Percentiles rank a stretch among this genome's conserved stretches.
Evolutionary conservation across 2,329 filamentous ascomycete species (phyloP).

Genomic region (Monosporascus sp.): DNA sequence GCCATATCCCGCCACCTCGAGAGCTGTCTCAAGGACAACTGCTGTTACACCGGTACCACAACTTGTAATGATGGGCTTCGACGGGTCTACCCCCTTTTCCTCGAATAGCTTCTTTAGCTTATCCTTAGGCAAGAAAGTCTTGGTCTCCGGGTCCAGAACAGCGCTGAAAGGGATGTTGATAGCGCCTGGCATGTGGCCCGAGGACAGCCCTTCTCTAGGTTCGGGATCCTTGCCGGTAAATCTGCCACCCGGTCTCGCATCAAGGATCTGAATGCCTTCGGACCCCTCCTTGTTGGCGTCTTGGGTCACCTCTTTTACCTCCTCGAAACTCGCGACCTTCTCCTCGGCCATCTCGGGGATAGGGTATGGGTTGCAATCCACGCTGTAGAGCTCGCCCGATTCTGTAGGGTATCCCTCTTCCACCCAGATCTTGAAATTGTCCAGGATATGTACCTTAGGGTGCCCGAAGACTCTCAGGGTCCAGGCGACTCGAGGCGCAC

Average conservation of each 20-base stretch:
- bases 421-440: constrained; percentile 95
- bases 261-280: constrained; percentile 80
- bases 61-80: constrained; percentile 75
- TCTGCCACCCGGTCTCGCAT: constrained; percentile 74
- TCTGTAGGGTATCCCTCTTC: constrained; percentile 77
- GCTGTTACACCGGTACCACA: constrained; percentile 96
- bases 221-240: constrained; percentile 82
- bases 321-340: constrained; percentile 74
- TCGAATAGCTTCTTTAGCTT: constrained; percentile 72
- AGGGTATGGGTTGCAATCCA: constrained; percentile 60
- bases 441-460: constrained; percentile 77
- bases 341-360: constrained; percentile 55
- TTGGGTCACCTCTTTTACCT: constrained; percentile 70
- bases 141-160: constrained; percentile 76
- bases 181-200: constrained; percentile 87
- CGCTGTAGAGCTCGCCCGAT: constrained; percentile 65
- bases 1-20: constrained; percentile 73
- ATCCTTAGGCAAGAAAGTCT: constrained; percentile 67
- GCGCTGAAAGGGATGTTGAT: constrained; percentile 75
- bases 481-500: constrained; percentile 89
- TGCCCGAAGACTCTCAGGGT: constrained; percentile 89
- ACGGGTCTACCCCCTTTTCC: constrained; percentile 71
- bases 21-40: constrained; percentile 79
- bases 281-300: constrained; percentile 77
- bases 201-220: constrained; percentile 77